Evolutionary conservation across 2,329 filamentous ascomycete genomes (phyloP), one percentile per base, ranked within the genome.

Genomic region (Ophiostoma ulmi): DNA sequence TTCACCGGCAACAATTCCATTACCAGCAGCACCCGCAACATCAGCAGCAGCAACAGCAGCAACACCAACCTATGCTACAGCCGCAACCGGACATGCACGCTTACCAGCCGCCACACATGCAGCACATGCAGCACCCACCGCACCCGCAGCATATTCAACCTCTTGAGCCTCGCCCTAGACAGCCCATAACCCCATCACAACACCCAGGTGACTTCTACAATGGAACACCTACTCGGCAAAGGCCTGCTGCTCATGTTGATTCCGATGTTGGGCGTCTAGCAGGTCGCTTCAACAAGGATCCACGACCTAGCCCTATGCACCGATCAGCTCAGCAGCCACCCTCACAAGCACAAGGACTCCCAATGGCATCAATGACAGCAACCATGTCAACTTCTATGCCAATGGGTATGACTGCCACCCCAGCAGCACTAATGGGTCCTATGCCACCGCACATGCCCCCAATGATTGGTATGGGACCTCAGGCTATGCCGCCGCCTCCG

Each of bases 201-300:
- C 75, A 78, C 3, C 80, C 78, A 13, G 76, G 76, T 11, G 81
- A 82, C 70, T 72, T 69, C 20, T 86, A 86, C 74, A 55, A 38
- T 22, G 52, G 79, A 82, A 52, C 76, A 79, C 0, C 81, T 80
- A 1, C 80, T 80, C n/a, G 81, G 78, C 70, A 80, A 41, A 80
- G 80, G 10, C 80, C 83, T 65, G 81, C 80, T 14, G 75, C 79
- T 13, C 78, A 81, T 31, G 79, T 78, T 10, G 79, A 77, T 22
- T 84, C 84, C 3, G 79, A 84, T 75, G 84, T 86, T 70, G 81
- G 81, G 64, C 82, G 84, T 31, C 79, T 85, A 11, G 85, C 84
- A 3, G 83, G 83, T 58, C 80, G 85, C 11, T 83, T 86, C 72
- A 79, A 77, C 36, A 79, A 83, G 22, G 84, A 84, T 69, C 78